These are phyloP conservation scores for Phlyctochytrium bullatum DNA, from an alignment of 192 early-diverging fungal genomes.

Conservation along the genomic window DNA sequence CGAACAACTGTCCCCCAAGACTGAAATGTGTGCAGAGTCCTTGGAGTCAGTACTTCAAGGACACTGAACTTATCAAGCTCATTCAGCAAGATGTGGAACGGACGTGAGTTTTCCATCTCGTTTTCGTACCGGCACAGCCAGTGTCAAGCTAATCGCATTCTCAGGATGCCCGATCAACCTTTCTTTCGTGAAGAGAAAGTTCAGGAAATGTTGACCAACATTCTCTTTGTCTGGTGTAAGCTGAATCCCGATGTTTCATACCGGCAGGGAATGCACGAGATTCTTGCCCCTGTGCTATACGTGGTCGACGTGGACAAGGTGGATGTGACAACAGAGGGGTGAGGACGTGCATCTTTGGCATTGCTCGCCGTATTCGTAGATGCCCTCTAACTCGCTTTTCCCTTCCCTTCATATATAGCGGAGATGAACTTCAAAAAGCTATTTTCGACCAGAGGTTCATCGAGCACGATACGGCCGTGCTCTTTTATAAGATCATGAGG, in stretches of 20 bases:
- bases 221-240: constrained; percentile 91
- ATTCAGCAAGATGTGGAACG: constrained; percentile 90
- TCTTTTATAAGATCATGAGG: constrained; percentile 84
- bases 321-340: neutral
- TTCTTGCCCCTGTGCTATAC: constrained; percentile 79
- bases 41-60: constrained; percentile 90
- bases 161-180: constrained; percentile 88
- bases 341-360: neutral
- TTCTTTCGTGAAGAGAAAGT: constrained; percentile 67
- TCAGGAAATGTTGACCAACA: constrained; percentile 70
- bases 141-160: constrained; percentile 3
- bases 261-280: constrained; percentile 98
- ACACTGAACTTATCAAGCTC: constrained; percentile 77
- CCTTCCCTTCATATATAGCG: neutral
- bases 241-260: constrained; percentile 86
- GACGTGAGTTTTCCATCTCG: constrained; percentile 57
- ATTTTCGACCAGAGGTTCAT: constrained; percentile 67
- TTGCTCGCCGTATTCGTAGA: constrained; percentile 3
- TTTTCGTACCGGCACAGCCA: too few species aligned
- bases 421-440: constrained; percentile 34
- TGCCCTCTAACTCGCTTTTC: neutral
- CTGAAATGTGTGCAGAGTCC: constrained; percentile 63
- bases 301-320: constrained; percentile 72
- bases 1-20: neutral
- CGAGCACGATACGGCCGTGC: constrained; percentile 81